These are phyloP conservation scores for Schoenoplectus tabernaemontani DNA, from an alignment of 202 grass and related monocot genomes.

Conservation along the genomic window DNA sequence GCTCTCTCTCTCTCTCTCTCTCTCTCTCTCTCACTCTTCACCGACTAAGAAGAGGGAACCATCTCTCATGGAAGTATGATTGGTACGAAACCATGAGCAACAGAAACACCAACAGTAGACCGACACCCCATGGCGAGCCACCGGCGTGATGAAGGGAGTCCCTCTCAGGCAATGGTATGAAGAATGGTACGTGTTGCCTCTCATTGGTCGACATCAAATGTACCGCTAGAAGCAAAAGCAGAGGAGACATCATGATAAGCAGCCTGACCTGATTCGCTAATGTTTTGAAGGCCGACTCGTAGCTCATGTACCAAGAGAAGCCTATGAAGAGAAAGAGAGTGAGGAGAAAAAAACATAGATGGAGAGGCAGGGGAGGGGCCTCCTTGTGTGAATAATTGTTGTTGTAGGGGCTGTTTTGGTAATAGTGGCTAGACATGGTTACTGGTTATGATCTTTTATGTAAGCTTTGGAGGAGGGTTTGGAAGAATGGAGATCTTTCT, in stretches of 20 bases:
- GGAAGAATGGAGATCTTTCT: slow-evolving; percentile 5
- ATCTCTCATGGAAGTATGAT: slow-evolving; percentile 61
- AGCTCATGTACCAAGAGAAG: slow-evolving; percentile 31
- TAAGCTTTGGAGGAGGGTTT: neutral
- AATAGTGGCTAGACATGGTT: slow-evolving; percentile 36
- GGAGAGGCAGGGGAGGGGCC: slow-evolving; percentile 17
- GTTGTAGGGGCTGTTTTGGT: slow-evolving; percentile 39
- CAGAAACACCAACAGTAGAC: slow-evolving; percentile 54
- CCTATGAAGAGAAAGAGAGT: slow-evolving; percentile 32
- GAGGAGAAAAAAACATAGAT: slow-evolving; percentile 36
- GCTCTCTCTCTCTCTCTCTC: neutral
- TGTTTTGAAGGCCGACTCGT: slow-evolving; percentile 39
- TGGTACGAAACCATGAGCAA: slow-evolving; percentile 89
- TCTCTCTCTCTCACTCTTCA: neutral
- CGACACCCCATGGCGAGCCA: slow-evolving; percentile 82
- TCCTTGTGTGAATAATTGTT: slow-evolving; percentile 26
- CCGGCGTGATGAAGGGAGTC: slow-evolving; percentile 68
- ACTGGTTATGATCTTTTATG: neutral
- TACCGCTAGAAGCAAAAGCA: slow-evolving; percentile 48
- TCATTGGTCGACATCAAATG: slow-evolving; percentile 34
- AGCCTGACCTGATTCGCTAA: slow-evolving; percentile 34
- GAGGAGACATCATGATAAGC: slow-evolving; percentile 44
- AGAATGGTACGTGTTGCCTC: slow-evolving; percentile 17
- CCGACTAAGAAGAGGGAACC: slow-evolving; percentile 55
- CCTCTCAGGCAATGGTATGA: slow-evolving; percentile 53